Evolutionary conservation across 2,329 filamentous ascomycete species (phyloP), one percentile per base, ranked within the genome.

Genomic region (Penicillium sclerotigenum): DNA sequence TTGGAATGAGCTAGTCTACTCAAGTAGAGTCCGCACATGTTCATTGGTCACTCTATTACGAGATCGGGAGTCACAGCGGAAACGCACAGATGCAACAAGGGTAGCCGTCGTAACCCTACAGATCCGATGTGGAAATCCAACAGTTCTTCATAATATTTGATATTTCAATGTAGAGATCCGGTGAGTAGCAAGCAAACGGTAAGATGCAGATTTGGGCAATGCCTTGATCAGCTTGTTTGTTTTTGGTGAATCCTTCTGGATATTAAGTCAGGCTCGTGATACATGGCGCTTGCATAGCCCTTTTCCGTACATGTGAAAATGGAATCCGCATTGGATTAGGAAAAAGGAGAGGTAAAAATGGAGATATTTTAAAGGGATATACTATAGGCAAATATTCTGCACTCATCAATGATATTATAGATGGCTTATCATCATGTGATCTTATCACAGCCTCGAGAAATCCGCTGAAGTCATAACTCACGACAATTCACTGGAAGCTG

Each of bases 361-460:
- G 22, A 14, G 22, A 14, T 3, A 10, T 34, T 18, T 8, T 6
- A 5, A 6, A n/a, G 16, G 8, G 6, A 42, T 42, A 28, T 34
- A 52, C 40, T 46, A 29, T 14, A 4, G 41, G 22, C 13, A 20
- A 34, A 24, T 55, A 51, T 20, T 10, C 1, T 46, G n/a, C 34
- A 40, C 33, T 13, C 18, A 46, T 0, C 29, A 1, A n/a, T 28
- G 16, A 29, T 14, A 16, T 14, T 56, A 52, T 56, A 56, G 22
- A 28, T 24, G 33, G 22, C 47, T 38, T 63, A 61, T 63, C 60
- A n/a, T 0, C 62, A 65, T 56, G 62, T 65, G 62, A 64, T 37
- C 40, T 60, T 62, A 62, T 63, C 59, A 36, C 18, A 8, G 7
- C 14, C 20, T 45, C 7, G 33, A 54, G 47, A 55, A 55, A 55